A percentile compares a stretch with the other conserved stretches of the same genome.
These are phyloP conservation scores for Penicillium crystallinum DNA, from an alignment of 495 filamentous ascomycete genomes.

Conservation along the genomic window DNA sequence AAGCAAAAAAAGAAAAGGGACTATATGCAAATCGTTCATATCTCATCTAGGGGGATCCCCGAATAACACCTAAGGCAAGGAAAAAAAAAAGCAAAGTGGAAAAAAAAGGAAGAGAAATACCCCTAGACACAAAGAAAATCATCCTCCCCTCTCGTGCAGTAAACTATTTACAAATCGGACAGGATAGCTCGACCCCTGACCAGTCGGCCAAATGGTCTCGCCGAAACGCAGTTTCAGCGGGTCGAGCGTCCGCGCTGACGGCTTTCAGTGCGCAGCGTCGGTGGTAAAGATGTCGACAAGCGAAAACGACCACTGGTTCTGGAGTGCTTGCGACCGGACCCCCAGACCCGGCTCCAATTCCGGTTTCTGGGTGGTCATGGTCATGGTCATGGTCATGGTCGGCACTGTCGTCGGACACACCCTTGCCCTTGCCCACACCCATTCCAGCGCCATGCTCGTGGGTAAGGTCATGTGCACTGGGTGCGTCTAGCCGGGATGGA, in stretches of 20 bases:
- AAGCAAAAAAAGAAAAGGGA: background rate
- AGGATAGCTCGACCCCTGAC: slow-evolving; percentile 33
- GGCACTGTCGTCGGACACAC: background rate
- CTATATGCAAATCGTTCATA: background rate
- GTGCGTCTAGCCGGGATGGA: slow-evolving; percentile 6
- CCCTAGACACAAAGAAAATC: slow-evolving; percentile 16
- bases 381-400: slow-evolving; percentile 15
- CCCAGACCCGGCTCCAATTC: background rate
- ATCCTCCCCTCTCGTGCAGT: background rate
- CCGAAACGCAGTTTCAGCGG: slow-evolving; percentile 16
- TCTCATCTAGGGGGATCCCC: slow-evolving; percentile 1
- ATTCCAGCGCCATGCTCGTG: slow-evolving; percentile 11
- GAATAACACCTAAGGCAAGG: background rate
- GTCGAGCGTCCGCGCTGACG: slow-evolving; percentile 12
- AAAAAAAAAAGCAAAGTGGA: background rate
- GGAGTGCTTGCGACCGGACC: background rate
- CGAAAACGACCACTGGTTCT: slow-evolving; percentile 45
- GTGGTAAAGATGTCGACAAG: slow-evolving; percentile 53
- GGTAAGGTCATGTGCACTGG: slow-evolving; percentile 12
- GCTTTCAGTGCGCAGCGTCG: slow-evolving; percentile 40
- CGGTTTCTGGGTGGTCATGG: slow-evolving; percentile 8
- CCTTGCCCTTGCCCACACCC: background rate
- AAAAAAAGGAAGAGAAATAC: background rate
- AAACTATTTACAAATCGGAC: slow-evolving; percentile 37
- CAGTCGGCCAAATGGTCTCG: slow-evolving; percentile 23